These are phyloP conservation scores for Sarcodon sp. DNA, from an alignment of 768 basidiomycete species.

Conservation along the genomic window DNA sequence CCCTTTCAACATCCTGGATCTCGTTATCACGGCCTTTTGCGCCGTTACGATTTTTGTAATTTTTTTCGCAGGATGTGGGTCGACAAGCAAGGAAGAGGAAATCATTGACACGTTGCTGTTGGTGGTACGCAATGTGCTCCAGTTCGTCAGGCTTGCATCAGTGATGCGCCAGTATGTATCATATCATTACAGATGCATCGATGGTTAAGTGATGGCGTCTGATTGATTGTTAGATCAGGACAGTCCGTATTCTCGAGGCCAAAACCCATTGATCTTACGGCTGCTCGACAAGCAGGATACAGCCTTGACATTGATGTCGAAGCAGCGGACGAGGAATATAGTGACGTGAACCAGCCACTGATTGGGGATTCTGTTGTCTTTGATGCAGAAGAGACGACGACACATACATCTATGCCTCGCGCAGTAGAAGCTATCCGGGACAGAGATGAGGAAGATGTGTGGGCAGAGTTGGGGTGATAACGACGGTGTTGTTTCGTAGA, in stretches of 20 bases:
- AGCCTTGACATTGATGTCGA: slow-evolving; percentile 64
- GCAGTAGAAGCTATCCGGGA: slow-evolving; percentile 41
- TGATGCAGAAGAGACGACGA: slow-evolving; percentile 34
- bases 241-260: slow-evolving; percentile 83
- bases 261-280: slow-evolving; percentile 74
- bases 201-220: neutral
- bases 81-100: slow-evolving; percentile 85
- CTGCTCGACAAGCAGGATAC: slow-evolving; percentile 53
- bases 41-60: slow-evolving; percentile 81
- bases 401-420: slow-evolving; percentile 41
- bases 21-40: slow-evolving; percentile 83
- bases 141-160: slow-evolving; percentile 83
- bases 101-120: slow-evolving; percentile 86
- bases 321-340: slow-evolving; percentile 40
- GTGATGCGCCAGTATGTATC: slow-evolving; percentile 83
- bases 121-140: slow-evolving; percentile 84
- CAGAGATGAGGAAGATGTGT: slow-evolving; percentile 54
- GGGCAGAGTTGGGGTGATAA: slow-evolving; percentile 38
- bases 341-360: slow-evolving; percentile 41
- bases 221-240: slow-evolving; percentile 43
- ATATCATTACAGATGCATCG: slow-evolving; percentile 3
- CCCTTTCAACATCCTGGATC: slow-evolving; percentile 83
- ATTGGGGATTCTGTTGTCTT: slow-evolving; percentile 51
- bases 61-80: slow-evolving; percentile 74
- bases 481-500: too few species aligned